Evolutionary conservation across 257 asterid species (phyloP).

Genomic region (Fraxinus quadrangulata): DNA sequence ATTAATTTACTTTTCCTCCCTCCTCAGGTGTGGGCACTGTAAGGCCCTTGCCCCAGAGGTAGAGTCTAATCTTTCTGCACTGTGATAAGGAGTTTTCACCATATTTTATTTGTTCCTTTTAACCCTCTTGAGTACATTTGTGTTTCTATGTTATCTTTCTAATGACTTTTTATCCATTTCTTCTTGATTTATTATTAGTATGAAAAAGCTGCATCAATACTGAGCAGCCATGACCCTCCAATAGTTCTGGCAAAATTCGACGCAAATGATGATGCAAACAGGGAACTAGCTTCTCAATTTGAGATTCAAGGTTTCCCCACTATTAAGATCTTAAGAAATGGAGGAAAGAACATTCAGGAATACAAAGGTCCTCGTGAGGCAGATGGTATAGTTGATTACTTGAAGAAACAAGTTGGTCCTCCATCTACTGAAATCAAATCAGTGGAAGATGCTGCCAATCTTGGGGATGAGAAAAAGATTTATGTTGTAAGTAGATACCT

Average conservation of each 20-base stretch:
- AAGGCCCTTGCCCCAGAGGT: slow-evolving; percentile 96
- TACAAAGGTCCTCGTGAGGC: slow-evolving; percentile 92
- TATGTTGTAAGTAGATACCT: slow-evolving; percentile 48
- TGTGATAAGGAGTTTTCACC: not conserved
- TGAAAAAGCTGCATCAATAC: slow-evolving; percentile 70
- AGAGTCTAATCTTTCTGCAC: not conserved
- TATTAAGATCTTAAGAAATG: slow-evolving; percentile 72
- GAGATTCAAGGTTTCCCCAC: slow-evolving; percentile 81
- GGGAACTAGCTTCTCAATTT: slow-evolving; percentile 53
- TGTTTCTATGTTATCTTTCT: not conserved
- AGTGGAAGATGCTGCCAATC: slow-evolving; percentile 50
- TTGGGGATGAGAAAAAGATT: slow-evolving; percentile 56
- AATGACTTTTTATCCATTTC: not conserved
- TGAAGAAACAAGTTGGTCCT: slow-evolving; percentile 85
- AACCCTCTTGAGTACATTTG: not conserved
- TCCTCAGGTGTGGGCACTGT: slow-evolving; percentile 93
- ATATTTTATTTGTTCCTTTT: not conserved
- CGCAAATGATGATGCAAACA: slow-evolving; percentile 59
- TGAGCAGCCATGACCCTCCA: slow-evolving; percentile 76
- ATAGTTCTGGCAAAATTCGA: slow-evolving; percentile 77
- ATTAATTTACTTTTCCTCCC: not conserved
- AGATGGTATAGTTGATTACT: slow-evolving; percentile 64
- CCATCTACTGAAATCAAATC: slow-evolving; percentile 76
- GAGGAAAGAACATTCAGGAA: slow-evolving; percentile 62
- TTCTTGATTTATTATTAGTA: slow-evolving; percentile 38